Conservation (phyloP, 176 grass and related monocot genomes). For the Cymbopogon citratus region DNA sequence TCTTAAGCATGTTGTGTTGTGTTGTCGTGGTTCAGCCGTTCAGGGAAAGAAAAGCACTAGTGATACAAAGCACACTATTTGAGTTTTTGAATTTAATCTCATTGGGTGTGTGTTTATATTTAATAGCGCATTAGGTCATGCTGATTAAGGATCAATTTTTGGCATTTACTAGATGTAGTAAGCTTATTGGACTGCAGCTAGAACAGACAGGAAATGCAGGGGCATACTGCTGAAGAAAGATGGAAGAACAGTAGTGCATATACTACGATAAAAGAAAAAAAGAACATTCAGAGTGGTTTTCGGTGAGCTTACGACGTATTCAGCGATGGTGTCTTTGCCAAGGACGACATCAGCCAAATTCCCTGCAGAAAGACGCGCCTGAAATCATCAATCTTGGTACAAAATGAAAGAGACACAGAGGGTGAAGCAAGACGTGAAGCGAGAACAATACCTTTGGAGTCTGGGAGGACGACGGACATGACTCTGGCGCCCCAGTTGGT, state of each 20-base stretch:
- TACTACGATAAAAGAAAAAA: background rate
- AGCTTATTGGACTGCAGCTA: background rate
- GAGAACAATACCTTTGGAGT: slow-evolving; percentile 83
- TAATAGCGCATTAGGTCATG: background rate
- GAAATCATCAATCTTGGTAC: background rate
- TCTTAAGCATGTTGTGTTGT: too few species aligned
- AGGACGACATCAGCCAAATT: slow-evolving; percentile 75
- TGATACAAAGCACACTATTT: too few species aligned
- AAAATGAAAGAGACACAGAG: too few species aligned
- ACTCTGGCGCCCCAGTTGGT: slow-evolving; percentile 74
- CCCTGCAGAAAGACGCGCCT: slow-evolving; percentile 34
- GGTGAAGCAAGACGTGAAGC: too few species aligned
- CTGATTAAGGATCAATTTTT: background rate
- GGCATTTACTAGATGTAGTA: background rate
- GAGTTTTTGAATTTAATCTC: too few species aligned
- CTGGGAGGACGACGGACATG: slow-evolving; percentile 58
- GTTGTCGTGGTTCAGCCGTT: background rate
- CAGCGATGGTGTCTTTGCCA: slow-evolving; percentile 65
- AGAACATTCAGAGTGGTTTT: background rate
- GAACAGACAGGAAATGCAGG: background rate
- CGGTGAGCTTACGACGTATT: slow-evolving; percentile 66
- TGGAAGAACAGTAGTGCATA: background rate
- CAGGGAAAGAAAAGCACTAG: too few species aligned
- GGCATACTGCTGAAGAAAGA: background rate
- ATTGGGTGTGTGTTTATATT: background rate